Percentiles rank a stretch among this genome's conserved stretches.
Conservation (phyloP, 139 green algal species). For the Nannochloris sp. region DNA sequence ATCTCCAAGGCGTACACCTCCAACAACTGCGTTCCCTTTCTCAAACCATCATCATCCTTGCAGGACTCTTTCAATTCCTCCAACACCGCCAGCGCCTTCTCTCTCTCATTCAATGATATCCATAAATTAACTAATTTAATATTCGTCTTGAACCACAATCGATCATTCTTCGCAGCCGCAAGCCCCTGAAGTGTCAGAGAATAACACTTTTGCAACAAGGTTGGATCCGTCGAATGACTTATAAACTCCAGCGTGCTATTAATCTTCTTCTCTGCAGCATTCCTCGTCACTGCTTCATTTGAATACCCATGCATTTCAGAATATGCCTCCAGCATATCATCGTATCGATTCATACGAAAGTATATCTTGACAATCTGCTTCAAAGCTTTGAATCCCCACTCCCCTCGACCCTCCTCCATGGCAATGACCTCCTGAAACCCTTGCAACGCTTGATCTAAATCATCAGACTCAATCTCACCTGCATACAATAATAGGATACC, state of each 20-base stretch:
- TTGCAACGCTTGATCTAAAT: slow-evolving; percentile 61
- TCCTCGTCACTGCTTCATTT: slow-evolving; percentile 72
- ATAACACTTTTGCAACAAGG: slow-evolving; percentile 92
- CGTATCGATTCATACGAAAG: slow-evolving; percentile 52
- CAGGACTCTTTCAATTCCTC: slow-evolving; percentile 86
- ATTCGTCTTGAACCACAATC: slow-evolving; percentile 98
- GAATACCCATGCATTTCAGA: slow-evolving; percentile 86
- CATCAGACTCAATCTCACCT: slow-evolving; percentile 75
- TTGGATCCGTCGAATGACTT: slow-evolving; percentile 50
- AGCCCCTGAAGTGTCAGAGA: slow-evolving; percentile 80
- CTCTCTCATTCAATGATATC: slow-evolving; percentile 70
- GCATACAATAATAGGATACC: neutral
- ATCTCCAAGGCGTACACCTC: slow-evolving; percentile 98
- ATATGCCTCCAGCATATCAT: slow-evolving; percentile 13
- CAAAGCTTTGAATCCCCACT: slow-evolving; percentile 97
- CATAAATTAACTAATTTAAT: slow-evolving; percentile 91
- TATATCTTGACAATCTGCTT: slow-evolving; percentile 98
- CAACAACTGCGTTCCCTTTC: slow-evolving; percentile 97
- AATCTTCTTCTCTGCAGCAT: slow-evolving; percentile 98
- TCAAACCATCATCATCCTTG: slow-evolving; percentile 74
- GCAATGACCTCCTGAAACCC: slow-evolving; percentile 85
- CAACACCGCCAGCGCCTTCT: slow-evolving; percentile 60
- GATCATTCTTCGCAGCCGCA: slow-evolving; percentile 85
- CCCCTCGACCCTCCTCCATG: slow-evolving; percentile 92
- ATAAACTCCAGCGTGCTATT: slow-evolving; percentile 95